These are phyloP conservation scores for Dissophora ornata DNA, from an alignment of 192 early-diverging fungal genomes.

Conservation along the genomic window DNA sequence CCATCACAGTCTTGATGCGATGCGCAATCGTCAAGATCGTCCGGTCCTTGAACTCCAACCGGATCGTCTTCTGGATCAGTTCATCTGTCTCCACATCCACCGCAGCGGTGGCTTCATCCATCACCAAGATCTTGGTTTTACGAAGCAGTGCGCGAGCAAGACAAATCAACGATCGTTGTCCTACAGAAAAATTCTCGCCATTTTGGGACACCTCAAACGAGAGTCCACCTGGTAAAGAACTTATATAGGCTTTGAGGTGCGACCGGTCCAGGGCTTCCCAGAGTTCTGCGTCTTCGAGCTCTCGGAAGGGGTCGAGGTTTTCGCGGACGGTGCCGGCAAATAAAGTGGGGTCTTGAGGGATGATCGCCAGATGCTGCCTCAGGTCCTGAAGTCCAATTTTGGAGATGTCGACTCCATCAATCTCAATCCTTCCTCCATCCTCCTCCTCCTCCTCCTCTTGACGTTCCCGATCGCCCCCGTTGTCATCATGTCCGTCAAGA, in stretches of 20 bases:
- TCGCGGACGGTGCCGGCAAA: constrained; percentile 70
- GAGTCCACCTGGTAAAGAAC: constrained; percentile 57
- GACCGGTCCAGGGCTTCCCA: constrained; percentile 83
- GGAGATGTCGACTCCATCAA: constrained; percentile 84
- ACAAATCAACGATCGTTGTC: constrained; percentile 81
- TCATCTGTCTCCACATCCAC: constrained; percentile 61
- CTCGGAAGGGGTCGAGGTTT: constrained; percentile 90
- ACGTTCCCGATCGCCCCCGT: constrained; percentile 8
- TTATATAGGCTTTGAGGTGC: constrained; percentile 62
- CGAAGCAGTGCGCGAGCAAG: constrained; percentile 81
- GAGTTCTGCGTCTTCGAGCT: constrained; percentile 77
- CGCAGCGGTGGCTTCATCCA: constrained; percentile 91
- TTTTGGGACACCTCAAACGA: constrained; percentile 83
- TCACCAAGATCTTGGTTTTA: constrained; percentile 74
- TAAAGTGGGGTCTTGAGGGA: constrained; percentile 80
- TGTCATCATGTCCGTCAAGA: not conserved
- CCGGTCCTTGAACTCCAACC: constrained; percentile 53
- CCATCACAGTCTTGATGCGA: constrained; percentile 60
- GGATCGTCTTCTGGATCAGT: constrained; percentile 59
- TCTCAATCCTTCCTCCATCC: constrained; percentile 68
- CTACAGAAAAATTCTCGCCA: constrained; percentile 81
- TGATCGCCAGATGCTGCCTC: constrained; percentile 80
- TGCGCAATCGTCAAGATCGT: constrained; percentile 74
- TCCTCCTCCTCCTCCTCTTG: constrained; percentile 72
- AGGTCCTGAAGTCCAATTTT: constrained; percentile 78